Base-by-base conservation (phyloP, 106 monocot species). In the Dioscorea dumetorum region DNA sequence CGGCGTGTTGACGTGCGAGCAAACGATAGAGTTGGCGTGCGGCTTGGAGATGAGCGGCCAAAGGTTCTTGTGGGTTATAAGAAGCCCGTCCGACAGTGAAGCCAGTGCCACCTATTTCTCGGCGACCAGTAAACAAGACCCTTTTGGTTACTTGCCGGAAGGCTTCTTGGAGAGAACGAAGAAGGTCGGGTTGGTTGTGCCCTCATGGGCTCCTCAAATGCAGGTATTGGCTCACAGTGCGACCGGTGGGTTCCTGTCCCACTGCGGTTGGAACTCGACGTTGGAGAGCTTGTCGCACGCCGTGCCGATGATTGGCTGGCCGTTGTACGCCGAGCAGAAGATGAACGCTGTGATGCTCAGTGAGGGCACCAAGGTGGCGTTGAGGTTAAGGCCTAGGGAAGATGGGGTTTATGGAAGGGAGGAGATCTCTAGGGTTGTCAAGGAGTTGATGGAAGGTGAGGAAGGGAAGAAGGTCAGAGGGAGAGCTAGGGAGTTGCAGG, bases 261-360 rank as follows among this genome's bases (percentile, higher is more conserved):
- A 78, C 72, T 72, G 72, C 62, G 78, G 78, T 8, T 78, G 78
- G 78, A 78, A 73, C 72, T 78, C 78, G 16, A 60, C 66, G 32
- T 64, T 88, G 75, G 88, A 92, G 74, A 81, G 82, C 64, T 19
- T 85, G 24, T 51, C 54, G 18, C 34, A 71, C 49, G 91, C 87
- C 5, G 87, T 91, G 70, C 85, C 92, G 21, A 78, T 92, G 80
- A 74, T 92, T 31, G 80, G 76, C 14, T 92, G 92, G 92, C 92
- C 92, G 15, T 66, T 92, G 61, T 92, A 85, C 23, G 88, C 88
- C 0, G 88, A 92, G 78, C 92, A 92, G 76, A 77, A 60, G 66
- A 77, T 82, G 80, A 92, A 92, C 64, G 80, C 92, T 10, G 82
- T 72, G 75, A 41, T 85, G 85, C 57, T 92, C 67, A 69, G 33